Base-by-base conservation (phyloP, 2,329 filamentous ascomycete genomes). In the Sporothrix pallida region DNA sequence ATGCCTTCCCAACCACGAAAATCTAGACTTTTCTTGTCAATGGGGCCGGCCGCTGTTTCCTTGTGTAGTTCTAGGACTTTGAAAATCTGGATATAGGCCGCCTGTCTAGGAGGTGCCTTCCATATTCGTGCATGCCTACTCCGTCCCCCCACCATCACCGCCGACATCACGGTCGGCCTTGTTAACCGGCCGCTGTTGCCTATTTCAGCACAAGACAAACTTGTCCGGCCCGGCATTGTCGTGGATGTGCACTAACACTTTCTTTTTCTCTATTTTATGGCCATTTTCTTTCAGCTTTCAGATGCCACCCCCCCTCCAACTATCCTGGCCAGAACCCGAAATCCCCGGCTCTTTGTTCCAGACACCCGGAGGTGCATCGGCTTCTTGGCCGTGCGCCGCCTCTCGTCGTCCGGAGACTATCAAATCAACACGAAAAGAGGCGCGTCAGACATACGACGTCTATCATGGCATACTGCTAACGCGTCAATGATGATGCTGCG, bases 101-200 rank as follows among this genome's bases (percentile, higher is more conserved):
- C 31, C 31, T 37, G 31, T 13, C 56, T 2, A 31, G 12, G 17
- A 17, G 1, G 65, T 37, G 23, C 44, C 46, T 68, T 31, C 46
- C 23, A 31, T 31, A n/a, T 37, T 13, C 65, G 15, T 52, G 44
- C 52, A 46, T 52, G 65, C 62, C 62, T 67, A n/a, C 2, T 26
- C 42, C 42, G 42, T 48, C 23, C 26, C 12, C 42, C 62, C n/a
- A 26, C 23, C 62, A 46, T n/a, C 42, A 26, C 42, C 20, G 17
- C 48, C 62, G 62, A 44, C 20, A 44, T 48, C 26, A 44, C 6
- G 62, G 12, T 44, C 42, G 62, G 42, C 26, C 42, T 48, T 8
- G 62, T 48, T 4, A 67, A 20, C 17, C 46, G 65, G 65, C 65
- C 65, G 65, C 65, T 68, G 65, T 1, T 68, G 65, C 65, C 65